Conservation (phyloP, 768 basidiomycete genomes). For the Phylloporus arenicola region DNA sequence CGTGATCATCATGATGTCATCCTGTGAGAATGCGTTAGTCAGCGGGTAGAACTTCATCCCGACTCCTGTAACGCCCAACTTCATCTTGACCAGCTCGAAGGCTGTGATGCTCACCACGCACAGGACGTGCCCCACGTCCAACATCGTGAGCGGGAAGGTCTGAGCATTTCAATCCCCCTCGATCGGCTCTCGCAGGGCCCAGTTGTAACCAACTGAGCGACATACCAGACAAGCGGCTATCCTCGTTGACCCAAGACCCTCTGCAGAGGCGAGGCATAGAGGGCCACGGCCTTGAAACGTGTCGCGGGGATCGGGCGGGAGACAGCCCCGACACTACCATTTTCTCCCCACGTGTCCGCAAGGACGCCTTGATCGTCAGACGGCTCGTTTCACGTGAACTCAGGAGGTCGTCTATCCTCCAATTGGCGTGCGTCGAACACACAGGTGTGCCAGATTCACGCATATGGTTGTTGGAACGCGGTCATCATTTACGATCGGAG, state of each 20-base stretch:
- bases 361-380: conserved; percentile 13
- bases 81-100: conserved; percentile 43
- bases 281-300: conserved; percentile 41
- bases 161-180: conserved; percentile 64
- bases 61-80: too few species aligned
- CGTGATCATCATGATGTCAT: too few species aligned
- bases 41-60: too few species aligned
- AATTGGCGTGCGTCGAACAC: too few species aligned
- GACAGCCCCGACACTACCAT: neutral
- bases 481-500: neutral
- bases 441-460: too few species aligned
- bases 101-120: conserved; percentile 49
- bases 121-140: conserved; percentile 34
- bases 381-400: neutral
- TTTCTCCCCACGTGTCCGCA: conserved; percentile 14
- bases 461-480: too few species aligned
- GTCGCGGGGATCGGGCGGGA: conserved; percentile 51
- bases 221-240: conserved; percentile 60
- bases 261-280: conserved; percentile 18
- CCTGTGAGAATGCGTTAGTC: too few species aligned
- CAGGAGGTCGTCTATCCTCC: too few species aligned
- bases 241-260: conserved; percentile 40
- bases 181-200: conserved; percentile 60
- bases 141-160: conserved; percentile 77
- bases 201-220: conserved; percentile 51